phyloP scores from a whole-genome alignment of 2,329 filamentous ascomycete genomes.

The Fusarium pseudograminearum region DNA sequence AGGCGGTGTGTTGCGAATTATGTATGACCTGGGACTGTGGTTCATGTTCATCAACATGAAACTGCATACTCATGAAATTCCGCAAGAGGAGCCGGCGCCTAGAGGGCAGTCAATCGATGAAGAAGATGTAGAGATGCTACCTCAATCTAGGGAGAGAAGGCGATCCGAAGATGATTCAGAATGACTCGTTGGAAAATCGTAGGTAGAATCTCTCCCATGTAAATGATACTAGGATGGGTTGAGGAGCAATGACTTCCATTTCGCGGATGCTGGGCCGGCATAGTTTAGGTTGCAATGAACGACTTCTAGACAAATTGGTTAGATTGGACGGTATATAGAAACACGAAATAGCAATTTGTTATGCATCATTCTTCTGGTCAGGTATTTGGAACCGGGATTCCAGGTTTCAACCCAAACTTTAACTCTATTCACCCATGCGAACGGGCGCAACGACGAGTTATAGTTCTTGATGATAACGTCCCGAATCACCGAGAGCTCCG shows the following conservation, averaged over 20 bases:
- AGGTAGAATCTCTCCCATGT: fast-evolving
- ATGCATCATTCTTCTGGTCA: neutral
- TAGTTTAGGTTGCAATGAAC: neutral
- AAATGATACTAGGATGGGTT: neutral
- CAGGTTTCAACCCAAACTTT: neutral
- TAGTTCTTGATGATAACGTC: conserved; percentile 1
- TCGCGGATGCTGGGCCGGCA: neutral
- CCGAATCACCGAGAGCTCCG: conserved; percentile 2
- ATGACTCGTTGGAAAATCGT: neutral
- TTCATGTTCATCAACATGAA: conserved; percentile 70
- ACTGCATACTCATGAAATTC: conserved; percentile 59
- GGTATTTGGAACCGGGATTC: neutral
- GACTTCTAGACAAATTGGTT: neutral
- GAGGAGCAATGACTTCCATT: neutral
- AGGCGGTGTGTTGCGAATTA: conserved; percentile 64
- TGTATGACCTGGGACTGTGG: conserved; percentile 70
- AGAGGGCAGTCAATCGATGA: conserved; percentile 26
- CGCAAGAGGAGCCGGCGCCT: neutral
- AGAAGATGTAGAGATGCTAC: conserved; percentile 24
- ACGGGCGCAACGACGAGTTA: neutral
- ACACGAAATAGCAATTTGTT: neutral
- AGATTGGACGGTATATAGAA: neutral
- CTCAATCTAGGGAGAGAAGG: neutral
- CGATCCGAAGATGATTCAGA: conserved; percentile 15
- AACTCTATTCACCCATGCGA: neutral